These are phyloP conservation scores for Dipteronia sinensis DNA, from an alignment of 345 rosid genomes.

Conservation along the genomic window DNA sequence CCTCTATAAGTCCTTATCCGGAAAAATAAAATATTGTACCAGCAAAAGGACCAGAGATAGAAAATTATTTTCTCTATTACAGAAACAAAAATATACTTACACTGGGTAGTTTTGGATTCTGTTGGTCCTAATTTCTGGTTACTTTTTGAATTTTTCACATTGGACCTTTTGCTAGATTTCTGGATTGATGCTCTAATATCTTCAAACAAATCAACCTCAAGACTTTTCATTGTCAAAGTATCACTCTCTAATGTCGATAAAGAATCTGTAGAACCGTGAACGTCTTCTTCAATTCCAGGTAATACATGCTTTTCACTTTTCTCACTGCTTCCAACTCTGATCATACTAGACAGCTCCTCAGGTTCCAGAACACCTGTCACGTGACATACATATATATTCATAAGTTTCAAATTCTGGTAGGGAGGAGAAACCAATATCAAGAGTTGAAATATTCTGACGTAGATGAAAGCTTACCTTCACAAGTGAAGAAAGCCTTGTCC, in stretches of 20 bases:
- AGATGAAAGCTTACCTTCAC: slow-evolving; percentile 53
- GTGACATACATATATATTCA: neutral
- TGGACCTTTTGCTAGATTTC: slow-evolving; percentile 49
- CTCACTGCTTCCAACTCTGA: slow-evolving; percentile 51
- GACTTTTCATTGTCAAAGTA: slow-evolving; percentile 47
- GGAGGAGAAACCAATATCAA: neutral
- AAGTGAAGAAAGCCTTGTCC: slow-evolving; percentile 97
- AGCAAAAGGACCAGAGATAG: neutral
- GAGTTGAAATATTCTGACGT: neutral
- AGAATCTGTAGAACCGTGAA: slow-evolving; percentile 71
- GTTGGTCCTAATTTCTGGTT: slow-evolving; percentile 29
- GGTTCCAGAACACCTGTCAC: slow-evolving; percentile 77
- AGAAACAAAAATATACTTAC: slow-evolving; percentile 47
- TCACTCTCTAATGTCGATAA: slow-evolving; percentile 77
- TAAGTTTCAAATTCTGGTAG: neutral
- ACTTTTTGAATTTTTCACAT: slow-evolving; percentile 29
- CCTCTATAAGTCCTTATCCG: neutral
- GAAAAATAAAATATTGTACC: neutral
- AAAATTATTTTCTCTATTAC: neutral
- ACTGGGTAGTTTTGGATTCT: slow-evolving; percentile 30
- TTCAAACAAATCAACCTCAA: slow-evolving; percentile 58
- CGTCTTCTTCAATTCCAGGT: slow-evolving; percentile 72
- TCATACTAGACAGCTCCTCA: slow-evolving; percentile 81
- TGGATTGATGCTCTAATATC: slow-evolving; percentile 84
- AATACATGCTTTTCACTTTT: slow-evolving; percentile 40